Percentiles rank a stretch among this genome's conserved stretches.
Evolutionary conservation across 306 rosid species (phyloP).

Genomic region (Lathyrus sativus): DNA sequence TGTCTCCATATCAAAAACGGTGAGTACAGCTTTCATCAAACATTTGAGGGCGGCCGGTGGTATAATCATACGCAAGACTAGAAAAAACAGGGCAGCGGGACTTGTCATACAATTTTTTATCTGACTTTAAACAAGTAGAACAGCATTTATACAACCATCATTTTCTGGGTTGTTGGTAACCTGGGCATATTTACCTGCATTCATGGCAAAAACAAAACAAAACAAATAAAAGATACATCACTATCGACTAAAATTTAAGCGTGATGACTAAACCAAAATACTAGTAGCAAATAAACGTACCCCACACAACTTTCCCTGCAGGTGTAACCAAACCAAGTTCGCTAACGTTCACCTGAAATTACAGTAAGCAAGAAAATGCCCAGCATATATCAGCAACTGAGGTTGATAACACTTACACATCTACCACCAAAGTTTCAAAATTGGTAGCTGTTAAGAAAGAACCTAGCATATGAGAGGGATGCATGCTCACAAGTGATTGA

Average conservation of each 20-base stretch:
- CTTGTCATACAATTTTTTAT: slow-evolving; percentile 14
- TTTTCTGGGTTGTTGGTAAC: slow-evolving; percentile 95
- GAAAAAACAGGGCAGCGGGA: not conserved
- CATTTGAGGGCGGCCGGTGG: not conserved
- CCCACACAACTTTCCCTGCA: slow-evolving; percentile 98
- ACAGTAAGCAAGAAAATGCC: slow-evolving; percentile 21
- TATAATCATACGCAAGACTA: not conserved
- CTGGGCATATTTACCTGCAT: slow-evolving; percentile 92
- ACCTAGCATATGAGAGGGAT: no score
- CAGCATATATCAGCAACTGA: not conserved
- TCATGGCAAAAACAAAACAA: slow-evolving; percentile 29
- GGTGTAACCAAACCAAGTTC: slow-evolving; percentile 98
- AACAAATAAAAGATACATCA: slow-evolving; percentile 18
- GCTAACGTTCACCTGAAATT: slow-evolving; percentile 83
- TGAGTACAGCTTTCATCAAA: not conserved
- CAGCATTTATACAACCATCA: slow-evolving; percentile 92
- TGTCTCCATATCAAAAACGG: not conserved
- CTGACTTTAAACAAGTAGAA: slow-evolving; percentile 70
- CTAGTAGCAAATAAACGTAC: slow-evolving; percentile 46
- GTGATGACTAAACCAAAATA: not conserved
- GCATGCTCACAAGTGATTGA: no score
- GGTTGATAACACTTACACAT: no score
- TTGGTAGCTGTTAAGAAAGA: no score
- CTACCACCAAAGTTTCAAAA: no score
- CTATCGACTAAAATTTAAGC: not conserved